Base-by-base conservation (phyloP, 441 rosid genomes). In the Manihot esculenta region DNA sequence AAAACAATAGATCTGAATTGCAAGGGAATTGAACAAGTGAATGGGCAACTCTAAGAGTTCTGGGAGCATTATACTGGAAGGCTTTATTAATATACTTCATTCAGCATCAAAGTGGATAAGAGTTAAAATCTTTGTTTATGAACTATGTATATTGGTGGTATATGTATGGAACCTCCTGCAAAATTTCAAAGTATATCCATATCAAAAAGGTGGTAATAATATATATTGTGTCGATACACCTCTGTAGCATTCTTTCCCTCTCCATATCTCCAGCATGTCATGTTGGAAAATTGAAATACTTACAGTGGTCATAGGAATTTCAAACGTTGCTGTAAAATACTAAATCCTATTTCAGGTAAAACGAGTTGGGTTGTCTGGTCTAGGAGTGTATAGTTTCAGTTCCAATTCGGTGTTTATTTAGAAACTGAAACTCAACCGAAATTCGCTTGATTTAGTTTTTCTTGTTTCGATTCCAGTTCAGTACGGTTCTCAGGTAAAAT, bases 1-100 rank as follows among this genome's bases (percentile, higher is more conserved):
- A 79, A 78, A 70, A 71, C 74, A 62, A 78, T 82, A 69, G 89
- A 88, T 83, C 77, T 85, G 81, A 89, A 86, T 67, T 77, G 67
- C 77, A 71, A 71, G 78, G 85, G 74, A 73, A 66, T 62, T 74
- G 77, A 81, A 76, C 78, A 73, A 14, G 56, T 69, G 45, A 67
- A 71, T 30, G 77, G 77, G 71, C 54, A 62, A 35, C 60, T 71
- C 60, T 74, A 68, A 72, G 69, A 27, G 44, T 26, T n/a, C 4
- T 54, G 60, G 57, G 53, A 74, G 67, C 68, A 73, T 73, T 68
- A 72, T 65, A 78, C 65, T 13, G 71, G 69, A 42, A 56, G 33
- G 13, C 57, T 69, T 53, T 35, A 42, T 27, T 35, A 35, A 38
- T 38, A 38, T 38, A 38, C 9, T 38, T 7, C 7, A 68, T 76